phyloP scores from a whole-genome alignment of 2,329 filamentous ascomycete species.

The Fusarium sp. region DNA sequence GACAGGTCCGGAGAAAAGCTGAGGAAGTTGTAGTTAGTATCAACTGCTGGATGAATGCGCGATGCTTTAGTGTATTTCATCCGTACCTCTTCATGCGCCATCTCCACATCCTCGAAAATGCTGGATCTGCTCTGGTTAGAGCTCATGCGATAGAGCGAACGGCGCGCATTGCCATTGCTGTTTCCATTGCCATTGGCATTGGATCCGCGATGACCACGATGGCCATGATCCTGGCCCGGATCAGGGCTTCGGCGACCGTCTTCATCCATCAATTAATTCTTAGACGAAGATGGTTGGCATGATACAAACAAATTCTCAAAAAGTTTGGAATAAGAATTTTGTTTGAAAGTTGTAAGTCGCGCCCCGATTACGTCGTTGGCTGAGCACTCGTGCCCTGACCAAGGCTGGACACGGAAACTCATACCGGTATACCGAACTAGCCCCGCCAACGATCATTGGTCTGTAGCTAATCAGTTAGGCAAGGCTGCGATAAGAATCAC shows the following conservation, averaged over 20 bases:
- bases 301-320: slow-evolving; percentile 13
- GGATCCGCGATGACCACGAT: slow-evolving; percentile 22
- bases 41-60: neutral
- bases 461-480: slow-evolving; percentile 4
- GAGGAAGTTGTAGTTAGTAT: slow-evolving; percentile 3
- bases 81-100: slow-evolving; percentile 91
- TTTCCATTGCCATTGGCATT: slow-evolving; percentile 39
- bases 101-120: slow-evolving; percentile 95
- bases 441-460: slow-evolving; percentile 35
- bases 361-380: slow-evolving; percentile 43
- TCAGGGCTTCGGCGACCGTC: slow-evolving; percentile 38
- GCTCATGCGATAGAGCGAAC: slow-evolving; percentile 69
- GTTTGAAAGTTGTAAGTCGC: slow-evolving; percentile 25
- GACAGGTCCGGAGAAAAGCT: slow-evolving; percentile 90
- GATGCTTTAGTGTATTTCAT: neutral
- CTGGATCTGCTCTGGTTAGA: slow-evolving; percentile 81
- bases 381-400: slow-evolving; percentile 27
- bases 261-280: slow-evolving; percentile 45
- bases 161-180: slow-evolving; percentile 35
- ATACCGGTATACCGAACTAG: slow-evolving; percentile 32
- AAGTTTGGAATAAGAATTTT: slow-evolving; percentile 19
- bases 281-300: slow-evolving; percentile 33
- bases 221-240: slow-evolving; percentile 32
- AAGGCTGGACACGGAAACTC: slow-evolving; percentile 38
- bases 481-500: slow-evolving; percentile 22